These are phyloP conservation scores for Colletotrichum tanaceti DNA, from an alignment of 2,329 filamentous ascomycete species.

Conservation along the genomic window DNA sequence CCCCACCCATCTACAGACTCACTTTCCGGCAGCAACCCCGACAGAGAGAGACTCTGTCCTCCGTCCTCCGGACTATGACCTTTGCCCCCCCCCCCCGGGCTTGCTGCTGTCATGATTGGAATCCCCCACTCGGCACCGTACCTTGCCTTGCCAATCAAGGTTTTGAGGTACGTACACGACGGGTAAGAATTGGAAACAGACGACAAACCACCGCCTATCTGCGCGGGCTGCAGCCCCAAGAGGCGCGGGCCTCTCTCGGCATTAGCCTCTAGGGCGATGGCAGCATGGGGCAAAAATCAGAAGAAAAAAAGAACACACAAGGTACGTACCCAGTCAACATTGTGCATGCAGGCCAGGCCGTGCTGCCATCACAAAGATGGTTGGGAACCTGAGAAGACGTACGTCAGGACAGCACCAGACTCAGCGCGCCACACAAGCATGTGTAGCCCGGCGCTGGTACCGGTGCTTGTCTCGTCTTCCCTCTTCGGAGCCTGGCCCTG, in stretches of 20 bases:
- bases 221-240: constrained; percentile 40
- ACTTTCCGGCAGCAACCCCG: neutral
- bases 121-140: constrained; percentile 38
- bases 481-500: neutral
- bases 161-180: constrained; percentile 36
- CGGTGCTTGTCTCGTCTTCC: constrained; percentile 15
- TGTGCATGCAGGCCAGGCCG: constrained; percentile 31
- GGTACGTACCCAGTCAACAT: constrained; percentile 31
- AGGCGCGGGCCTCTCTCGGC: constrained; percentile 40
- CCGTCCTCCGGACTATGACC: constrained; percentile 10
- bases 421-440: constrained; percentile 14
- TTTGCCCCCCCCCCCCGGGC: constrained; percentile 11
- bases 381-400: constrained; percentile 28
- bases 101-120: constrained; percentile 31
- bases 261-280: constrained; percentile 38
- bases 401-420: constrained; percentile 29
- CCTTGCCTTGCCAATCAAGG: constrained; percentile 34
- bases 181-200: constrained; percentile 40
- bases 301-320: constrained; percentile 7
- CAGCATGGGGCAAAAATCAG: constrained; percentile 35
- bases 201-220: constrained; percentile 37
- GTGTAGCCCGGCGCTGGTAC: constrained; percentile 7
- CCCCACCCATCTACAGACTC: neutral
- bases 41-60: neutral
- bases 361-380: constrained; percentile 32